Conservation (phyloP, 163 green algal species). For the Picocystis sp. region DNA sequence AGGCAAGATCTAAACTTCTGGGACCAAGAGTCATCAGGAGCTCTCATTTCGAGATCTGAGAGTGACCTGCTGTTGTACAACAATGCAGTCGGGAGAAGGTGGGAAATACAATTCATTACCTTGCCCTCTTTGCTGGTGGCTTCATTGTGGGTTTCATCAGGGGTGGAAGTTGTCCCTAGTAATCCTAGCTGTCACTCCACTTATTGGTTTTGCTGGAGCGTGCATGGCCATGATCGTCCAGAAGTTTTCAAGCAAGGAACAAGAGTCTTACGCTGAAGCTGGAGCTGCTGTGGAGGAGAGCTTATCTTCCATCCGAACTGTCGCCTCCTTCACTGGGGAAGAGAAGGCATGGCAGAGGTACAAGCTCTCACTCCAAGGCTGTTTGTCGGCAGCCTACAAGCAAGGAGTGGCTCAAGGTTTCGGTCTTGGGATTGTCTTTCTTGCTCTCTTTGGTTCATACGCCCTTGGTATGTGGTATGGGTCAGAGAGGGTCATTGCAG, state of each 20-base stretch:
- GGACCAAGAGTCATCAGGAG: constrained; percentile 34
- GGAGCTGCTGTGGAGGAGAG: background rate
- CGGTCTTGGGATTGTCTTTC: no score
- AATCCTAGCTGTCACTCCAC: constrained; percentile 37
- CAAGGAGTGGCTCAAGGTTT: no score
- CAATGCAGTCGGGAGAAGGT: constrained; percentile 1
- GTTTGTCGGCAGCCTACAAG: no score
- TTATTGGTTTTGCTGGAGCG: constrained; percentile 28
- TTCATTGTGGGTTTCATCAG: constrained; percentile 47
- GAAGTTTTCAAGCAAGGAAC: background rate
- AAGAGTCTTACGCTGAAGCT: constrained; percentile 1
- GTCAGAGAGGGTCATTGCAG: no score
- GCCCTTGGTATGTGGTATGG: no score
- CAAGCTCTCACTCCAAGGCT: no score
- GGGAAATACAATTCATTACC: constrained; percentile 1
- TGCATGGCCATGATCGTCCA: constrained; percentile 2
- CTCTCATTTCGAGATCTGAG: background rate
- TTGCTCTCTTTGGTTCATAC: no score
- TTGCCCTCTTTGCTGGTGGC: background rate
- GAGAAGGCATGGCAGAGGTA: constrained; percentile 33
- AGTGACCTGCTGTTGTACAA: constrained; percentile 4
- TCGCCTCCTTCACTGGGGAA: constrained; percentile 28
- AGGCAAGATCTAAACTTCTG: constrained; percentile 55
- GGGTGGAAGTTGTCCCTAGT: constrained; percentile 63
- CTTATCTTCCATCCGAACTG: constrained; percentile 10